Evolutionary conservation across 2,329 filamentous ascomycete species (phyloP).

Genomic region (Fusarium secorum): DNA sequence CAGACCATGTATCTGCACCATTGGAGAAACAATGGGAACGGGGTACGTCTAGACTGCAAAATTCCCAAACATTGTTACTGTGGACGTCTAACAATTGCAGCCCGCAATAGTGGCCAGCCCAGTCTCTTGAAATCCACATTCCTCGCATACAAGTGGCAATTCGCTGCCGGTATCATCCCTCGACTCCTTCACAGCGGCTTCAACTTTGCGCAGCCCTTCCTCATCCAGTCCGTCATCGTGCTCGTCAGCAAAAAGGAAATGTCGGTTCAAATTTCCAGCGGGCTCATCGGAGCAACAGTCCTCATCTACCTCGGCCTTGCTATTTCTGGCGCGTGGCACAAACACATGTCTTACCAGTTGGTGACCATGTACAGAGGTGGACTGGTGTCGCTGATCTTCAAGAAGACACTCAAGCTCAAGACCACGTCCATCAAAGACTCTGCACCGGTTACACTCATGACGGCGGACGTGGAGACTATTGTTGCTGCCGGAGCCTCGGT

Average conservation of each 20-base stretch:
- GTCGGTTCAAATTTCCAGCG: slow-evolving; percentile 44
- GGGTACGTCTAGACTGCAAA: background rate
- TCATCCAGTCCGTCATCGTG: slow-evolving; percentile 49
- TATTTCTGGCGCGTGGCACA: slow-evolving; percentile 44
- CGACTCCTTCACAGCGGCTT: slow-evolving; percentile 52
- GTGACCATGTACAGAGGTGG: slow-evolving; percentile 49
- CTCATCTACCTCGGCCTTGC: slow-evolving; percentile 54
- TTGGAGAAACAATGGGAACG: slow-evolving; percentile 38
- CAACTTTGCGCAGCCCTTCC: slow-evolving; percentile 55
- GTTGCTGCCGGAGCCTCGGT: slow-evolving; percentile 38
- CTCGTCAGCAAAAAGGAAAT: slow-evolving; percentile 44
- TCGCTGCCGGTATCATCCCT: slow-evolving; percentile 47
- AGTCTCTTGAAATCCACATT: slow-evolving; percentile 42
- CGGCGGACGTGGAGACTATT: slow-evolving; percentile 53
- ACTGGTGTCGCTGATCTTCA: slow-evolving; percentile 57
- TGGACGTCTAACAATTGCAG: background rate
- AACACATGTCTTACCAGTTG: slow-evolving; percentile 48
- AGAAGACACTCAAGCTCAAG: slow-evolving; percentile 51
- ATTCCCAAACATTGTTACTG: fast-evolving
- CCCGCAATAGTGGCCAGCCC: slow-evolving; percentile 24
- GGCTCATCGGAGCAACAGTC: slow-evolving; percentile 52
- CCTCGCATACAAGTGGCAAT: slow-evolving; percentile 41
- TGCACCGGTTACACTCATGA: slow-evolving; percentile 55
- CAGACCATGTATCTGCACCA: slow-evolving; percentile 22
- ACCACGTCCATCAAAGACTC: slow-evolving; percentile 46